These are phyloP conservation scores for Metschnikowia koreensis DNA, from an alignment of 805 yeast genomes.

Conservation along the genomic window DNA sequence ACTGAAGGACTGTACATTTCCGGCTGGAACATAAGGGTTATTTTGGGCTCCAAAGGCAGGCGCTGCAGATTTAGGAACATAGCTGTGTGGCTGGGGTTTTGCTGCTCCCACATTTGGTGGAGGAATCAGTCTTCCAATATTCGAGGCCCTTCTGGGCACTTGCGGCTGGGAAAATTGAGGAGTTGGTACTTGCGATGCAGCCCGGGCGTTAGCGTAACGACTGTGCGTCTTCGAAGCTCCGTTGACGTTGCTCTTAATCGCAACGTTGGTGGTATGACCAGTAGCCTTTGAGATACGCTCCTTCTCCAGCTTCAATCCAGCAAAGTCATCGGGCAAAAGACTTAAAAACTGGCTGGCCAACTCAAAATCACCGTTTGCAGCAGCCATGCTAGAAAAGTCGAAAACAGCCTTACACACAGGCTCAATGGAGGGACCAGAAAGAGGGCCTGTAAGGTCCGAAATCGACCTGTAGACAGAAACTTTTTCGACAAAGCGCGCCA, in stretches of 20 bases:
- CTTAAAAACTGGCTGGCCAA: slow-evolving; percentile 70
- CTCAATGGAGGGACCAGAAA: slow-evolving; percentile 45
- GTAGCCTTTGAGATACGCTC: slow-evolving; percentile 76
- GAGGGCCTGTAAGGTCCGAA: slow-evolving; percentile 33
- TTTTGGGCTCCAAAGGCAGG: slow-evolving; percentile 20
- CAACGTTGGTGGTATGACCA: slow-evolving; percentile 21
- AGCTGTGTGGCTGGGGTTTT: slow-evolving; percentile 1
- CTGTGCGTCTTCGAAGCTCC: slow-evolving; percentile 4
- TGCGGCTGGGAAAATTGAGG: neutral
- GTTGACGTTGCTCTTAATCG: neutral
- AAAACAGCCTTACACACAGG: slow-evolving; percentile 60
- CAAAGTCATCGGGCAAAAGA: slow-evolving; percentile 70
- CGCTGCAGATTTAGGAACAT: slow-evolving; percentile 14
- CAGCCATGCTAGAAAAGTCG: slow-evolving; percentile 78
- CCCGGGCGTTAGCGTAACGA: slow-evolving; percentile 3
- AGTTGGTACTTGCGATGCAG: neutral
- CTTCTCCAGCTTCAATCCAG: slow-evolving; percentile 68
- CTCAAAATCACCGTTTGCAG: slow-evolving; percentile 80
- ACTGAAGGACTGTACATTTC: slow-evolving; percentile 9
- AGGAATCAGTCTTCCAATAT: neutral
- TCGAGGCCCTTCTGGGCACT: neutral
- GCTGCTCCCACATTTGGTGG: neutral
- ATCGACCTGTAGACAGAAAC: slow-evolving; percentile 69
- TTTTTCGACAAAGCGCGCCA: slow-evolving; percentile 81
- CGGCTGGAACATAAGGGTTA: slow-evolving; percentile 17